Conservation (phyloP, 2,329 filamentous ascomycete genomes). For the Penicillium sp. region DNA sequence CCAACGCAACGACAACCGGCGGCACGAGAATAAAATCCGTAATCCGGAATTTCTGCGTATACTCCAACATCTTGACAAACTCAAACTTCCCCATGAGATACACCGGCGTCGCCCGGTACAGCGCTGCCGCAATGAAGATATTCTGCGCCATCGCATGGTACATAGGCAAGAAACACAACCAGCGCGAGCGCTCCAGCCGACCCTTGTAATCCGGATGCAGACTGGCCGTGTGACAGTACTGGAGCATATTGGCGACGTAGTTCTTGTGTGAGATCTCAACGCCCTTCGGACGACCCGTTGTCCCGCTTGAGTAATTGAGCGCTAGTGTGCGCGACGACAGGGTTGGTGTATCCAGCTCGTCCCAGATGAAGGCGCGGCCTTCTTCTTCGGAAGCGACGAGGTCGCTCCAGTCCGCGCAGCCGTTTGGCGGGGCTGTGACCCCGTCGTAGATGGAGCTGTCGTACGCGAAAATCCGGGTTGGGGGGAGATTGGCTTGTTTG, state of each 20-base stretch:
- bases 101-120: conserved; percentile 55
- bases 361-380: conserved; percentile 63
- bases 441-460: conserved; percentile 56
- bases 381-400: conserved; percentile 54
- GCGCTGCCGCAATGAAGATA: conserved; percentile 61
- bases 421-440: conserved; percentile 32
- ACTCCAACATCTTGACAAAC: conserved; percentile 67
- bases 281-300: conserved; percentile 79
- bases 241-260: conserved; percentile 68
- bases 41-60: conserved; percentile 67
- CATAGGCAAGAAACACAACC: conserved; percentile 71
- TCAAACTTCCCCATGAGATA: conserved; percentile 80
- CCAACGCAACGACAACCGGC: conserved; percentile 69
- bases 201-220: conserved; percentile 51
- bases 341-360: conserved; percentile 44
- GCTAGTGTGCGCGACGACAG: conserved; percentile 46
- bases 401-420: conserved; percentile 62
- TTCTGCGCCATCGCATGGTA: conserved; percentile 74
- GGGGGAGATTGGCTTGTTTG: conserved; percentile 53
- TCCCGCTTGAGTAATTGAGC: conserved; percentile 73
- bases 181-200: conserved; percentile 43
- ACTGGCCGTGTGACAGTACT: conserved; percentile 52
- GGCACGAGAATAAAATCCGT: conserved; percentile 68
- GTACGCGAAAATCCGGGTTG: conserved; percentile 62
- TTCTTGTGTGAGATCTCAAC: conserved; percentile 78